Percentiles rank a stretch among this genome's conserved stretches.
phyloP scores from a whole-genome alignment of 2,329 filamentous ascomycete species.

The Neopestalotiopsis rosae region DNA sequence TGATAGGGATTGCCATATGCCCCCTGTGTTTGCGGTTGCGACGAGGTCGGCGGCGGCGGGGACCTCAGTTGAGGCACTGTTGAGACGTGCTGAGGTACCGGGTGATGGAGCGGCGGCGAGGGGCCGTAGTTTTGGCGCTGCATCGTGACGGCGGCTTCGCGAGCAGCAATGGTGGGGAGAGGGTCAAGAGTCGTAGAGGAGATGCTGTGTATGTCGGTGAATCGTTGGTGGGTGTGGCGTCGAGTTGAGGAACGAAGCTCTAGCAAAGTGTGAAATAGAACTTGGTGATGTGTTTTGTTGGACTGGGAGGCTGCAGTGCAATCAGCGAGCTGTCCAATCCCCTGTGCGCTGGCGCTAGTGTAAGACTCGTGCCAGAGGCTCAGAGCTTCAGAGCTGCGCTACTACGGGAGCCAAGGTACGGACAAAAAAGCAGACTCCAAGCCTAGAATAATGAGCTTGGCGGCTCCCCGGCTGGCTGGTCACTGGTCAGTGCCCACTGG shows the following conservation, averaged over 20 bases:
- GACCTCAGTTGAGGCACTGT: constrained; percentile 97
- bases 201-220: not conserved
- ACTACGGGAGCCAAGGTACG: not conserved
- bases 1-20: constrained; percentile 78
- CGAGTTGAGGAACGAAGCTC: not conserved
- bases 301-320: not conserved
- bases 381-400: constrained; percentile 5
- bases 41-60: constrained; percentile 78
- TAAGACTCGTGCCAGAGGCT: not conserved
- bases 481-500: not conserved
- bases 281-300: constrained; percentile 11
- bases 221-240: not conserved
- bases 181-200: not conserved
- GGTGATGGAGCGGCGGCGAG: constrained; percentile 94
- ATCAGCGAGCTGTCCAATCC: constrained; percentile 13
- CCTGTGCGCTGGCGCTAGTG: not conserved
- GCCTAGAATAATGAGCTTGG: not conserved
- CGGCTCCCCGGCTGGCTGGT: not conserved
- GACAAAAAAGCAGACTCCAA: not conserved
- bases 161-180: not conserved
- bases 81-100: constrained; percentile 97
- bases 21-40: constrained; percentile 70
- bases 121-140: constrained; percentile 85
- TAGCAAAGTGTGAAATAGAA: not conserved
- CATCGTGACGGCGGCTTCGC: constrained; percentile 61